Evolutionary conservation across 768 basidiomycete genomes (phyloP).

Genomic region (Phaffia tasmanica): DNA sequence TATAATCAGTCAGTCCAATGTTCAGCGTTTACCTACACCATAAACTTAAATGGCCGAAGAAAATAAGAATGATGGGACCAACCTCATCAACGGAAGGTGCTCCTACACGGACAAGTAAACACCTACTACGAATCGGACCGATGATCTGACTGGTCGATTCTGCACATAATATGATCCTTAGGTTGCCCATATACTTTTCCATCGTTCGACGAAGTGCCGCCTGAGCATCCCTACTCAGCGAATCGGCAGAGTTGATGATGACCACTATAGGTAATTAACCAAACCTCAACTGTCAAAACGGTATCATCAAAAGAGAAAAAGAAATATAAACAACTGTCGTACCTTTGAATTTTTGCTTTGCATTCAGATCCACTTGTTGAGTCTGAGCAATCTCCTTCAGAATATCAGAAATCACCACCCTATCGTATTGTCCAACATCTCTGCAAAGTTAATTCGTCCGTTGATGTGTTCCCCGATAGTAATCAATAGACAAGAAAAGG

Average conservation of each 20-base stretch:
- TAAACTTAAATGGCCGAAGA: background rate
- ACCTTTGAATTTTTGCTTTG: constrained; percentile 97
- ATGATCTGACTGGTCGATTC: constrained; percentile 92
- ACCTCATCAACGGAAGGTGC: constrained; percentile 74
- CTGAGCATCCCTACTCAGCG: constrained; percentile 88
- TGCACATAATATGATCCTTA: constrained; percentile 92
- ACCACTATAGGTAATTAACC: constrained; percentile 52
- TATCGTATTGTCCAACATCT: constrained; percentile 89
- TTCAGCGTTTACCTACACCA: background rate
- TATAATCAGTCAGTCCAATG: constrained; percentile 1
- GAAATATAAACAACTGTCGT: constrained; percentile 15
- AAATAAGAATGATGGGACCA: background rate
- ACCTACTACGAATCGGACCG: constrained; percentile 90
- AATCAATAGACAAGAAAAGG: background rate
- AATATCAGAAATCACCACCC: constrained; percentile 90
- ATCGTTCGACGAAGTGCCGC: constrained; percentile 92
- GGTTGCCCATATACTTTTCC: constrained; percentile 98
- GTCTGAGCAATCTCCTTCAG: constrained; percentile 98
- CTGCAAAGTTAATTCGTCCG: constrained; percentile 46
- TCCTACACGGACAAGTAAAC: constrained; percentile 83
- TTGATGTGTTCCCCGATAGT: too few relatives aligned
- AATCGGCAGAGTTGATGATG: constrained; percentile 94
- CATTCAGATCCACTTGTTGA: constrained; percentile 90
- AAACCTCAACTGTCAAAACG: background rate
- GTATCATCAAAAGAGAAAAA: background rate